Evolutionary conservation across 441 rosid species (phyloP).

Genomic region (Erysimum pusillum): DNA sequence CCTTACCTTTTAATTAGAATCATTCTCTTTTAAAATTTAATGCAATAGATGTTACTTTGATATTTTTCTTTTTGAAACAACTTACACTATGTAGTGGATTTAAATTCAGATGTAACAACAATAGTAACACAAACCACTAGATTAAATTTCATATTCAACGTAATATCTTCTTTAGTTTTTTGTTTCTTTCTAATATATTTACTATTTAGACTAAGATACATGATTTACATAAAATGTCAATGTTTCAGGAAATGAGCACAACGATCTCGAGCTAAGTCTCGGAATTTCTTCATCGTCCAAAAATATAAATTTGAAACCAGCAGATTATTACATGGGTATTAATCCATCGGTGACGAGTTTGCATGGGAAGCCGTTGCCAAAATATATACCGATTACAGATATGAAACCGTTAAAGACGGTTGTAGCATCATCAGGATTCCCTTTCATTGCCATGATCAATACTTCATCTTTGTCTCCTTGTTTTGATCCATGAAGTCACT

Average conservation of each 20-base stretch:
- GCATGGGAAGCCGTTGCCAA: neutral
- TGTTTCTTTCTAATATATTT: neutral
- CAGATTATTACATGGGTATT: neutral
- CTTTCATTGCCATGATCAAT: conserved; percentile 45
- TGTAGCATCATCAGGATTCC: conserved; percentile 97
- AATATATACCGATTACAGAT: conserved; percentile 3
- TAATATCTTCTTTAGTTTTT: too few relatives aligned
- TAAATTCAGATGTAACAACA: neutral
- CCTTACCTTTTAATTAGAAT: neutral
- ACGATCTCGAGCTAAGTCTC: conserved; percentile 62
- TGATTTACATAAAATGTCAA: neutral
- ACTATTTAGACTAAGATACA: neutral
- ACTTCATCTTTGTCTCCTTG: conserved; percentile 9
- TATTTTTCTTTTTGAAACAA: neutral
- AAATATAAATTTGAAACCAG: neutral
- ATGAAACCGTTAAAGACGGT: conserved; percentile 23
- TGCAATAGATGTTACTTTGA: neutral
- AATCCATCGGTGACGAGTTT: neutral
- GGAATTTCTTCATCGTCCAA: conserved; percentile 47
- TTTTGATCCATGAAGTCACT: conserved; percentile 18
- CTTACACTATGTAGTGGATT: neutral
- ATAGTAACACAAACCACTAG: neutral
- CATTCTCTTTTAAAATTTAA: neutral
- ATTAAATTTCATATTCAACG: neutral
- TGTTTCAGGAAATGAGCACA: conserved; percentile 48